phyloP scores from a whole-genome alignment of 2,329 filamentous ascomycete species.

The Hypocreales sp. region DNA sequence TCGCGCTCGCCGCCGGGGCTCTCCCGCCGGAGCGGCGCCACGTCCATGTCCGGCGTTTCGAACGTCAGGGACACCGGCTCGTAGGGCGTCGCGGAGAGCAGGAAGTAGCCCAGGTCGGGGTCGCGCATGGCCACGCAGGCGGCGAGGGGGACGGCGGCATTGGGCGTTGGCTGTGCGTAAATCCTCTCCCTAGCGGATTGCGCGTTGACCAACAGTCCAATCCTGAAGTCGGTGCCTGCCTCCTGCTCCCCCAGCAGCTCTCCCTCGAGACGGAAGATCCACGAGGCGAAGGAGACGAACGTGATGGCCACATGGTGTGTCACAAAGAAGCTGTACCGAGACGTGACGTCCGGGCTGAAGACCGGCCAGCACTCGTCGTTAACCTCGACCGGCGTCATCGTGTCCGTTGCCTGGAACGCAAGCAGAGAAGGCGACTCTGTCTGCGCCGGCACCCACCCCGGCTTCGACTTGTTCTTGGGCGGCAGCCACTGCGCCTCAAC shows the following conservation, averaged over 20 bases:
- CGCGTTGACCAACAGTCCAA: slow-evolving; percentile 42
- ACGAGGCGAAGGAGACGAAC: slow-evolving; percentile 42
- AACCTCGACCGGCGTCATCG: slow-evolving; percentile 37
- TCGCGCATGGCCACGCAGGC: slow-evolving; percentile 39
- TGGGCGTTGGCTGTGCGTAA: slow-evolving; percentile 34
- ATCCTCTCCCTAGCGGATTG: slow-evolving; percentile 42
- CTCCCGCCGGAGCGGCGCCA: slow-evolving; percentile 24
- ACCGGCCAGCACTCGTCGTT: slow-evolving; percentile 44
- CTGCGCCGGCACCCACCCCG: slow-evolving; percentile 21
- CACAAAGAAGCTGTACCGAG: slow-evolving; percentile 47
- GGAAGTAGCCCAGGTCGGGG: slow-evolving; percentile 47
- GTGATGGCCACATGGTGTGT: slow-evolving; percentile 46
- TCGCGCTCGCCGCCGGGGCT: slow-evolving; percentile 26
- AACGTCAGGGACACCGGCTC: slow-evolving; percentile 44
- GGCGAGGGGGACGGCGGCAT: slow-evolving; percentile 32
- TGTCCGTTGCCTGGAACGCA: slow-evolving; percentile 48
- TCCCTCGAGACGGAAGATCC: slow-evolving; percentile 48
- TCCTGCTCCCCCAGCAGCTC: slow-evolving; percentile 41
- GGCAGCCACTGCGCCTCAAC: slow-evolving; percentile 53
- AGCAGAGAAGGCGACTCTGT: slow-evolving; percentile 32
- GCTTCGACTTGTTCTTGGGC: slow-evolving; percentile 34
- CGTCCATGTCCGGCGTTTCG: slow-evolving; percentile 38
- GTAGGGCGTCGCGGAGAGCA: slow-evolving; percentile 42
- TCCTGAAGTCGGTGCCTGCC: slow-evolving; percentile 44
- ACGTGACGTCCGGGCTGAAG: slow-evolving; percentile 44